Evolutionary conservation across 139 green algal genomes (phyloP).

Genomic region (Trebouxia sp.): DNA sequence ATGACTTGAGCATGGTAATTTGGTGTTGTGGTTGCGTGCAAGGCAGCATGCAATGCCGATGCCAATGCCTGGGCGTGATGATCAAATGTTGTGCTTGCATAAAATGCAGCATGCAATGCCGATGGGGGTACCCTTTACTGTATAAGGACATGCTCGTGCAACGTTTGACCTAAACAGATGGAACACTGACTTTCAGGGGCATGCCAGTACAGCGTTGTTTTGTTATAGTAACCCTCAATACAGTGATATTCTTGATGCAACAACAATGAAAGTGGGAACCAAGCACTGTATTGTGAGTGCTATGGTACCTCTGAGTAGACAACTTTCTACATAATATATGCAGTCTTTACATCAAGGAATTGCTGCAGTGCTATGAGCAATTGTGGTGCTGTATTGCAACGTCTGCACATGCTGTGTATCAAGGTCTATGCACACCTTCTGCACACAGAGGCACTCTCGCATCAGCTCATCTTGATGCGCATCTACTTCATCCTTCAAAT

Average conservation of each 20-base stretch:
- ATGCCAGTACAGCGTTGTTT: no score
- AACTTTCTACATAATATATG: neutral
- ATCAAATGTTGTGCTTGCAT: neutral
- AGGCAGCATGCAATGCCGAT: neutral
- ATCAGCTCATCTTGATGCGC: conserved; percentile 22
- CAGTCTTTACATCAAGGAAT: neutral
- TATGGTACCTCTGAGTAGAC: neutral
- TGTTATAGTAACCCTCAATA: no score
- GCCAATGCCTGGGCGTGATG: no score
- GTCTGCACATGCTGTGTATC: neutral
- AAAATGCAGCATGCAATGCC: no score
- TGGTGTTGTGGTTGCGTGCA: neutral
- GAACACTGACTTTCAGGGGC: no score
- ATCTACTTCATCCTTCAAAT: conserved; percentile 64
- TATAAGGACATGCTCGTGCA: no score
- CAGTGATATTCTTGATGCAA: no score
- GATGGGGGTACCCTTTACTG: no score
- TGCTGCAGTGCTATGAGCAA: neutral
- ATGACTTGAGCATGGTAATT: neutral
- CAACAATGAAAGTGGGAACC: no score
- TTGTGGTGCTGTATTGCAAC: neutral
- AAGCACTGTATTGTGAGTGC: no score
- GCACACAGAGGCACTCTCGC: neutral
- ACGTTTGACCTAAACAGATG: no score
- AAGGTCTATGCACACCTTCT: neutral